Base-by-base conservation (phyloP, 768 basidiomycete species). In the Cystofilobasidium macerans region DNA sequence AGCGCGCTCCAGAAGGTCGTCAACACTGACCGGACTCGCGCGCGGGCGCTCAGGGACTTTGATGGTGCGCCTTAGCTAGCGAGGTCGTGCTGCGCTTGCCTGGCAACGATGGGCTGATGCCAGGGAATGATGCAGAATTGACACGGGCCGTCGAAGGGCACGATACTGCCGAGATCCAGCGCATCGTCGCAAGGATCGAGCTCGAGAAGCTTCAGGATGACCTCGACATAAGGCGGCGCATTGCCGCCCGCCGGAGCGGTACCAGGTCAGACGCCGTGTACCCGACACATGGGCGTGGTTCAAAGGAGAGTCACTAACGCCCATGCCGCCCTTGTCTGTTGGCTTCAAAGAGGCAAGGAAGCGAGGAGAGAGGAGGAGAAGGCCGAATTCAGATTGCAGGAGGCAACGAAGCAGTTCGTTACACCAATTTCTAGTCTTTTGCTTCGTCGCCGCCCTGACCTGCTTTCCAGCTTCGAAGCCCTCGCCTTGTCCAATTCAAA, bases 211-310 rank as follows among this genome's bases (percentile, higher is more conserved):
- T 69, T 36, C 71, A 77, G 38, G 54, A 65, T 2, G 72, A 71
- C 11, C 62, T 76, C 32, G 76, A 78, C 36, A 75, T 78, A 28
- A 76, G 75, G 16, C 70, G 72, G 62, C 80, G 81, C 67, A 79
- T 81, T 20, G 84, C 85, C 0, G 72, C 75, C 2, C 76, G 81
- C 60, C 76, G 83, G 36, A 81, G 80, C 8, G 84, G 84, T 1
- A 79, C 83, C 12, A 75, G 84, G 32, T 62, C 35, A 22, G 61
- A 1, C 24, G 33, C 9, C 42, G 42, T 14, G 16, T 20, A 20
- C 36, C 36, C 36, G n/a, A n/a, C n/a, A n/a, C n/a, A n/a, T n/a
- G n/a, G n/a, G n/a, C n/a, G n/a, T 38, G 8, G 36, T 38, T 38
- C 36, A 14, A 8, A 14, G 36, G 8, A 7, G 7, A 14, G 8